phyloP scores from a whole-genome alignment of 257 asterid species.

The Solanum chaucha region DNA sequence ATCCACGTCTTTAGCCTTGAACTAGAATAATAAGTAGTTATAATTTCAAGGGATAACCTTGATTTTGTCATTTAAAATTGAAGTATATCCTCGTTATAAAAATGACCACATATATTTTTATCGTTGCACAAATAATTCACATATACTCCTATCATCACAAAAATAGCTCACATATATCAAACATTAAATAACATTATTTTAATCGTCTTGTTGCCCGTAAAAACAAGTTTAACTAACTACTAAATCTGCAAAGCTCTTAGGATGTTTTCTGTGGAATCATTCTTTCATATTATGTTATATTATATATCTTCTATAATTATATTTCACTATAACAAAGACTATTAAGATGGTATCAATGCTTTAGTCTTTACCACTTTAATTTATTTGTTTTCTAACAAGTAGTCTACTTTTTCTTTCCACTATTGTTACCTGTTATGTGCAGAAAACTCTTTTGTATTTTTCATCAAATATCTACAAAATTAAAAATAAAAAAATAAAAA shows the following conservation, averaged over 20 bases:
- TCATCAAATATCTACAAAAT: background rate
- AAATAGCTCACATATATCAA: background rate
- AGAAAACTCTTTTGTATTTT: background rate
- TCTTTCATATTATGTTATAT: background rate
- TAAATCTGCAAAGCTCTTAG: no score
- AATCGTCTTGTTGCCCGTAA: no score
- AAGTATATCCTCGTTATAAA: rapidly evolving
- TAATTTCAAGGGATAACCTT: no score
- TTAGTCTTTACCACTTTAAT: background rate
- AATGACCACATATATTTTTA: no score
- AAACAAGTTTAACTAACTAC: no score
- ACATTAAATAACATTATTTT: background rate
- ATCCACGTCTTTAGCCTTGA: no score
- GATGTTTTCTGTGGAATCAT: background rate
- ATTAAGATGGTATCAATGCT: background rate
- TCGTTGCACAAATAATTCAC: no score
- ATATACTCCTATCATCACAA: no score
- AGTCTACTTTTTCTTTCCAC: background rate
- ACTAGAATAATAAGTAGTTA: no score
- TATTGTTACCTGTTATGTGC: background rate
- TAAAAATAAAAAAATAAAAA: no score
- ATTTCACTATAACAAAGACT: background rate
- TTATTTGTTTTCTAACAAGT: background rate
- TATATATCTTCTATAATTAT: background rate
- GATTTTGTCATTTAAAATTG: no score